phyloP scores from a whole-genome alignment of 257 asterid genomes.

The Salvia rosmarinus region DNA sequence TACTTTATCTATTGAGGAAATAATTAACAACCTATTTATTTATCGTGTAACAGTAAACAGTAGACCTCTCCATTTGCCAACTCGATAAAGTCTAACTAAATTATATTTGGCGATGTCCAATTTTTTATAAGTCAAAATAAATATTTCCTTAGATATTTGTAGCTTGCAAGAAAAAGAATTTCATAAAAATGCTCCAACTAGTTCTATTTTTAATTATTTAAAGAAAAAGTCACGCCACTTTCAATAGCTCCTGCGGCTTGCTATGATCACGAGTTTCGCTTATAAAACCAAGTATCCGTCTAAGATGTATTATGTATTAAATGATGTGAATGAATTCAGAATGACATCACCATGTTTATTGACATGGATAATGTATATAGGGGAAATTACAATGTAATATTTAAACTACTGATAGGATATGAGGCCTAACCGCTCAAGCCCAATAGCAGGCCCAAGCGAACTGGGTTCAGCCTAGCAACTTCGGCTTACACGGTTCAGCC shows the following conservation, averaged over 20 bases:
- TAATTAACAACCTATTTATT: not conserved
- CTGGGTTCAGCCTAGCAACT: too few relatives aligned
- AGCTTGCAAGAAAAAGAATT: not conserved
- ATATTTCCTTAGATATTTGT: conserved; percentile 24
- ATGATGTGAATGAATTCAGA: not conserved
- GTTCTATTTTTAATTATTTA: not conserved
- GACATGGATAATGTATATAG: not conserved
- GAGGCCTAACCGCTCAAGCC: too few relatives aligned
- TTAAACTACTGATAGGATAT: too few relatives aligned
- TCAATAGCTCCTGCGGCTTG: not conserved
- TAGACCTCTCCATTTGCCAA: not conserved
- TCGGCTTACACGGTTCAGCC: too few relatives aligned
- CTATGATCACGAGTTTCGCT: not conserved
- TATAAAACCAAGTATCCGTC: conserved; percentile 10
- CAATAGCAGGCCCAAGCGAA: too few relatives aligned
- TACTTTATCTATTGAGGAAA: not conserved
- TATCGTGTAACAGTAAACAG: not conserved
- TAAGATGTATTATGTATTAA: not conserved
- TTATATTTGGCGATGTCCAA: not conserved
- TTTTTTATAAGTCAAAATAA: conserved; percentile 19
- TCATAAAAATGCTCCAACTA: conserved; percentile 2
- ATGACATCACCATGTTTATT: not conserved
- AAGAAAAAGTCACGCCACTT: not conserved
- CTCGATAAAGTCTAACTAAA: conserved; percentile 19
- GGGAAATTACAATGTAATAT: too few relatives aligned